Percentiles rank a stretch among this genome's conserved stretches.
Evolutionary conservation across 2,329 filamentous ascomycete genomes (phyloP).

Genomic region (Domatiomyces globalis): DNA sequence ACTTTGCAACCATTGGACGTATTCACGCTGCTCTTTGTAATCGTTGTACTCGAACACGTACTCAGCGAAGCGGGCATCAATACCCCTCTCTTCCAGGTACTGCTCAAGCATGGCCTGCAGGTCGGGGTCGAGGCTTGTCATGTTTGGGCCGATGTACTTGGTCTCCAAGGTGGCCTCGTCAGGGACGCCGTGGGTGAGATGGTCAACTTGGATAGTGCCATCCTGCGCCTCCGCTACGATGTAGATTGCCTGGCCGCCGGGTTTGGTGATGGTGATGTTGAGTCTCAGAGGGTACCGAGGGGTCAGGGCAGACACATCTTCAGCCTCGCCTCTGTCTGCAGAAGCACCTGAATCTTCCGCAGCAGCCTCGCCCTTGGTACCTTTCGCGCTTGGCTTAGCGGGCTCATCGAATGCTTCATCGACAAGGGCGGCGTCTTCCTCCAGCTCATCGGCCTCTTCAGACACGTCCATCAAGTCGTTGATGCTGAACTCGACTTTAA

Average conservation of each 20-base stretch:
- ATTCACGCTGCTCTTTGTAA: slow-evolving; percentile 97
- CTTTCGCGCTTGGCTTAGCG: slow-evolving; percentile 38
- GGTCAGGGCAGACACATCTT: slow-evolving; percentile 41
- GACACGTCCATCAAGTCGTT: slow-evolving; percentile 61
- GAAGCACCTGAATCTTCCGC: slow-evolving; percentile 44
- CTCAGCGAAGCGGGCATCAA: slow-evolving; percentile 71
- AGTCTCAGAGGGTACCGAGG: slow-evolving; percentile 64
- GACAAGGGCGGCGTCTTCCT: slow-evolving; percentile 37
- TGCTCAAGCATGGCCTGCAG: slow-evolving; percentile 82
- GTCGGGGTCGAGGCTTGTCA: slow-evolving; percentile 89
- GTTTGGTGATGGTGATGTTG: slow-evolving; percentile 79
- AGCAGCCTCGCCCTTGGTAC: slow-evolving; percentile 40
- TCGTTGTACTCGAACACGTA: slow-evolving; percentile 96
- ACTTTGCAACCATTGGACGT: slow-evolving; percentile 73
- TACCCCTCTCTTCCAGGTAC: slow-evolving; percentile 86
- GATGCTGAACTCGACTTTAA: slow-evolving; percentile 72
- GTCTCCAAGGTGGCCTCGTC: slow-evolving; percentile 25
- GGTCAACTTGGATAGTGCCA: slow-evolving; percentile 73
- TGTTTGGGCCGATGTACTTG: slow-evolving; percentile 80
- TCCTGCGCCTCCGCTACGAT: slow-evolving; percentile 79
- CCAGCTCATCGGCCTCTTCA: slow-evolving; percentile 39
- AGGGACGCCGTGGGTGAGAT: slow-evolving; percentile 45
- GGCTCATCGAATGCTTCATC: slow-evolving; percentile 44
- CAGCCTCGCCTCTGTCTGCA: slow-evolving; percentile 42
- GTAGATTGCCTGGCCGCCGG: slow-evolving; percentile 67